Base-by-base conservation (phyloP, 1,284 basidiomycete species). In the Cutaneotrichosporon cutaneum region DNA sequence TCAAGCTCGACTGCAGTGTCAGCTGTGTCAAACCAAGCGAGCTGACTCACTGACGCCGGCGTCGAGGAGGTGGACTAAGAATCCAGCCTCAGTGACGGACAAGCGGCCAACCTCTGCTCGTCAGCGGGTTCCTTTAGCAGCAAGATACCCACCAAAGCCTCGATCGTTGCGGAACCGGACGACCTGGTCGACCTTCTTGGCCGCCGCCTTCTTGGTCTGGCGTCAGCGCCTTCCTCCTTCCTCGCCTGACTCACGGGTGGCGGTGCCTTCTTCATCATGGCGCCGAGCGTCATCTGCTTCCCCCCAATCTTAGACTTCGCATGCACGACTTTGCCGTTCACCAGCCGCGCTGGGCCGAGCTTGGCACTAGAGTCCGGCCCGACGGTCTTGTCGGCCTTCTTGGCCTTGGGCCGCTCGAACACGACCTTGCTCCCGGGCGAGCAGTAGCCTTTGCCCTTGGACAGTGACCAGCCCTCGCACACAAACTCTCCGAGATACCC, bases 401-500 rank as follows among this genome's bases (percentile, higher is more conserved):
- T 66, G 18, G 70, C 65, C 58, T 74, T 78, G 4, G 70, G 72
- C 21, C 75, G 63, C 53, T 77, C 76, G 22, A 81, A 73, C 22
- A 75, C 58, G 54, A 81, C 68, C 54, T 70, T 75, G 27, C 68
- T 69, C 1, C 80, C 80, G 0, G 73, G 72, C 0, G 73, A 67
- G 60, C 77, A 79, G 59, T 81, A 81, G 0, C 79, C 79, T 61
- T 77, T 76, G 1, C 79, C 78, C 52, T 80, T 80, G 26, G 75
- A 77, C 45, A 81, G 56, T n/a, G 73, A 74, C 76, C 77, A 78
- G 9, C 78, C 79, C 54, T 78, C 75, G 58, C 78, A 78, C 11
- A 79, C 76, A 56, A 78, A 77, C 62, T 80, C 77, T 24, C 79
- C 79, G 32, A 81, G 70, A 60, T 78, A 80, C 6, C 77, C 77